Evolutionary conservation across 192 early-diverging fungal genomes (phyloP), one percentile per base, ranked within the genome.

Genomic region (Podila minutissima): DNA sequence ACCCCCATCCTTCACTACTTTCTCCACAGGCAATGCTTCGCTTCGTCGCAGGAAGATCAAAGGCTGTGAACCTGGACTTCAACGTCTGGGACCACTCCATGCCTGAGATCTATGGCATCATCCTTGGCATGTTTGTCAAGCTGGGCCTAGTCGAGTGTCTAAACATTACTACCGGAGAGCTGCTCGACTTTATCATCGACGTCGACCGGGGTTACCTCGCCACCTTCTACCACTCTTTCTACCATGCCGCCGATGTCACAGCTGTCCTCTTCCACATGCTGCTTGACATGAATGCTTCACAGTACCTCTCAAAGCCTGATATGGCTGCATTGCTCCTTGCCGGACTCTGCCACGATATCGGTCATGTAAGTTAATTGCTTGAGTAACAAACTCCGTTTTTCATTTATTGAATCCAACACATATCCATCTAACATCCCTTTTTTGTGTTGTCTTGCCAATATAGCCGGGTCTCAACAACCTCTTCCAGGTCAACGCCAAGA

Each of bases 141-240:
- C 67, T 92, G 22, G 91, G 89, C 49, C 76, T 98, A 5, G 81
- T 91, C 51, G 78, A 86, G 29, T 86, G 89, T 20, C 77, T 91
- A 28, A 83, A 88, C 69, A 88, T 91, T 33, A 77, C 89, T 10
- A 83, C 85, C 22, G 87, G 89, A 46, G 88, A 91, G 64, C 83
- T 98, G 59, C 88, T 98, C 22, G 93, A 95, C 62, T 97, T 98
- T 72, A 85, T 94, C 46, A 87, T 95, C 37, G 95, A 96, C 65
- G 90, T 98, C 37, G 92, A 93, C 67, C 66, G 86, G 53, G 93
- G 93, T 33, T 98, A 98, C 75, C 82, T 88, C n/a, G 81, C 88
- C n/a, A 95, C 94, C 62, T 94, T 93, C 6, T 98, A 98, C 65
- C 96, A 98, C 76, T 95, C 93, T 12, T 98, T 96, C 75, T 92